These are phyloP conservation scores for Pleoardoris graminearum DNA, from an alignment of 2,329 filamentous ascomycete genomes.

Conservation along the genomic window DNA sequence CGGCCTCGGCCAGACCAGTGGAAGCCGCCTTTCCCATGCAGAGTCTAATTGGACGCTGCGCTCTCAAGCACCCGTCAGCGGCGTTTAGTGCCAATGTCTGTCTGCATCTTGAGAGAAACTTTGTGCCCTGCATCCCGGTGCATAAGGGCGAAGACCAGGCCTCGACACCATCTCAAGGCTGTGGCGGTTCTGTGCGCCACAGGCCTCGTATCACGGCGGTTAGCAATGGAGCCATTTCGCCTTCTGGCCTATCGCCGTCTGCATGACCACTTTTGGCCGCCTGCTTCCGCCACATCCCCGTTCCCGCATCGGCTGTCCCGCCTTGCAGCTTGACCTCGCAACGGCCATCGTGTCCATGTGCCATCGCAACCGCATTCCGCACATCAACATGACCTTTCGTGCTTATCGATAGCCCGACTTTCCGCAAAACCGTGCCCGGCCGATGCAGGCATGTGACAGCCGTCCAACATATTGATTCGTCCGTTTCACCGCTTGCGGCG, in stretches of 20 bases:
- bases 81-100: neutral
- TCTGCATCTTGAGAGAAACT: neutral
- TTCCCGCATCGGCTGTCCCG: conserved; percentile 27
- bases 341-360: neutral
- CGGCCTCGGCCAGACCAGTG: conserved; percentile 13
- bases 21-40: conserved; percentile 20
- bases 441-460: conserved; percentile 34
- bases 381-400: neutral
- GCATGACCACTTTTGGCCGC: conserved; percentile 9
- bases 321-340: conserved; percentile 18
- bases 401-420: conserved; percentile 5
- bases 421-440: conserved; percentile 1
- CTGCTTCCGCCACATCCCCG: conserved; percentile 10
- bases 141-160: conserved; percentile 10
- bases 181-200: conserved; percentile 29
- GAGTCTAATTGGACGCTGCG: conserved; percentile 2
- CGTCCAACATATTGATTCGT: conserved; percentile 16
- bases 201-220: conserved; percentile 30
- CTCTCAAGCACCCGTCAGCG: neutral
- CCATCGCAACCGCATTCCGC: neutral
- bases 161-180: conserved; percentile 16
- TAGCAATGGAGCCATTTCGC: conserved; percentile 16
- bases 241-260: conserved; percentile 32
- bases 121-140: conserved; percentile 3
- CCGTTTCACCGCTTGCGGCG: conserved; percentile 30